A percentile compares a stretch with the other conserved stretches of the same genome.
Evolutionary conservation across 768 basidiomycete species (phyloP).

Genomic region (Vishniacozyma victoriae): DNA sequence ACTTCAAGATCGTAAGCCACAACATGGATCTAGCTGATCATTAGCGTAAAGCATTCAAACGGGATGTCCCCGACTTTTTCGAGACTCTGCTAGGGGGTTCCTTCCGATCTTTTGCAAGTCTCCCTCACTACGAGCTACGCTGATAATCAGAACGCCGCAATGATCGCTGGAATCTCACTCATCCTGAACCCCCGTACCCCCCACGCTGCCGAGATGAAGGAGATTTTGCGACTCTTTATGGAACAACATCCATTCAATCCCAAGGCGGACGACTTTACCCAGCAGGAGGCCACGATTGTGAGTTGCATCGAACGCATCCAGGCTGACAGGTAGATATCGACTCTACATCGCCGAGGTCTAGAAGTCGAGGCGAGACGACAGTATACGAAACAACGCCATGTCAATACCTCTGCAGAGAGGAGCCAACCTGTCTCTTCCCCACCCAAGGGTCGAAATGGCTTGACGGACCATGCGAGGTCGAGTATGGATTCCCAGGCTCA

Average conservation of each 20-base stretch:
- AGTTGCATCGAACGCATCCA: background rate
- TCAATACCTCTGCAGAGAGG: slow-evolving; percentile 1
- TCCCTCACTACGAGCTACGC: background rate
- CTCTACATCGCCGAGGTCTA: slow-evolving; percentile 31
- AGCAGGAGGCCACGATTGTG: slow-evolving; percentile 41
- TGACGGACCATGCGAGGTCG: background rate
- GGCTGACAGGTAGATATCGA: slow-evolving; percentile 24
- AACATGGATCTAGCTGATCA: background rate
- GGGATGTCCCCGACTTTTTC: slow-evolving; percentile 85
- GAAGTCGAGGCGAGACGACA: slow-evolving; percentile 21
- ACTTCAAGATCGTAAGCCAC: background rate
- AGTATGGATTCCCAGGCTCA: background rate
- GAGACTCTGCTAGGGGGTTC: slow-evolving; percentile 38
- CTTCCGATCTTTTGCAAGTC: too few species aligned
- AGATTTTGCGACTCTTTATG: slow-evolving; percentile 22
- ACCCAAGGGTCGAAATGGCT: background rate
- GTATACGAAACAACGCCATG: slow-evolving; percentile 1
- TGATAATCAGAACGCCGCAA: slow-evolving; percentile 31
- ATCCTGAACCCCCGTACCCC: slow-evolving; percentile 44
- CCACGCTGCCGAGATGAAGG: slow-evolving; percentile 44
- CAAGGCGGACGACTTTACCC: slow-evolving; percentile 39
- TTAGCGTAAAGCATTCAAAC: slow-evolving; percentile 59
- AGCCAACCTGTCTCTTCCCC: background rate
- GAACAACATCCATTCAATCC: slow-evolving; percentile 40
- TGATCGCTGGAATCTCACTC: slow-evolving; percentile 46